Evolutionary conservation across 345 rosid genomes (phyloP), one percentile per base, ranked within the genome.

Genomic region (Bruguiera parviflora): DNA sequence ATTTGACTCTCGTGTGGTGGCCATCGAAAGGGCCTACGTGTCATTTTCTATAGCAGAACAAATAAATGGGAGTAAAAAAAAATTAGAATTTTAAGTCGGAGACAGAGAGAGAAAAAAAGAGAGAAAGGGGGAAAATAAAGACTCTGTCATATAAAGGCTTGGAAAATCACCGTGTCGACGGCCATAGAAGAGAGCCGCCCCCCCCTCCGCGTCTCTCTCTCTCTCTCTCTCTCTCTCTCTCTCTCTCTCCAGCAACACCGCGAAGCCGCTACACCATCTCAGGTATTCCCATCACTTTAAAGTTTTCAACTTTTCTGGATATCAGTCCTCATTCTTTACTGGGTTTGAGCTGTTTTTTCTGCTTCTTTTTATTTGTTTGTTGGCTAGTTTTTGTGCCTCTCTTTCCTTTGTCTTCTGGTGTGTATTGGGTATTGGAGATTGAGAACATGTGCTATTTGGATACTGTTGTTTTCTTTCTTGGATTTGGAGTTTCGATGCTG

Each of bases 91-190:
- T 2, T 8, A 2, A n/a, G 19, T 1, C 0, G 4, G 8, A 35
- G 39, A 35, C 8, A 35, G 39, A 39, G 47, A 39, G 4, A 11
- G 47, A 39, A 15, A 37, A 15, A 39, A 16, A 39, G 47, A 39
- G 47, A 39, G 49, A 43, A 6, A 5, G 39, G 49, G 5, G 19
- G 49, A 43, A 3, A 43, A 5, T 43, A 15, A 43, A 43, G 59
- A 27, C 59, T 29, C 1, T 22, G 59, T 56, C 29, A 3, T 56
- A 56, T 10, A 29, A 24, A 56, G 16, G 82, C 64, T 79, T 71
- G 87, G 84, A 81, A 27, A 63, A 35, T 1, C 65, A 20, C 24
- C 22, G 33, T 29, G 78, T 76, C 75, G 82, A 65, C 75, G 79
- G 71, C 70, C 55, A n/a, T 37, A 33, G 61, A 61, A 58, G 63